These are phyloP conservation scores for Prosopis cineraria DNA, from an alignment of 306 rosid genomes.

Conservation along the genomic window DNA sequence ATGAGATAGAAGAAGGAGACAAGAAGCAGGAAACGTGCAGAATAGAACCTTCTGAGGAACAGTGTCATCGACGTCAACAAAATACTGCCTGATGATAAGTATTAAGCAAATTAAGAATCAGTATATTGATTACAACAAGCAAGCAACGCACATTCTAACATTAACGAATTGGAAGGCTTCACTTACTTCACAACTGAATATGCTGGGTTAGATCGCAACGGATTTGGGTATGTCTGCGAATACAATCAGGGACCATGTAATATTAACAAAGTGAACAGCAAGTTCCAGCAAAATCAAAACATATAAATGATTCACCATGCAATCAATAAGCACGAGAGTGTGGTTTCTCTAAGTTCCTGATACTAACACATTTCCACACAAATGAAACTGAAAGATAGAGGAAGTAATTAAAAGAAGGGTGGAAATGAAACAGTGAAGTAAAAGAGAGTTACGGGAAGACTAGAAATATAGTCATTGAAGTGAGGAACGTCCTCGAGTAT, in stretches of 20 bases:
- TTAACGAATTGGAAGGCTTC: not conserved
- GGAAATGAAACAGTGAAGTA: not conserved
- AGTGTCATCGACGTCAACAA: constrained; percentile 75
- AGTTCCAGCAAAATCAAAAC: not conserved
- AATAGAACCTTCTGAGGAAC: constrained; percentile 52
- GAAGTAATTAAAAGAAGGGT: not conserved
- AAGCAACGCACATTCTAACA: not conserved
- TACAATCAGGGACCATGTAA: not conserved
- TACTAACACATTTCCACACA: not conserved
- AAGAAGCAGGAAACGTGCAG: not conserved
- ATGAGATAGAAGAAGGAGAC: not conserved
- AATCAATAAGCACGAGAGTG: not conserved
- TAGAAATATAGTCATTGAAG: constrained; percentile 63
- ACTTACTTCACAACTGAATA: constrained; percentile 90
- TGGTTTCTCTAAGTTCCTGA: not conserved
- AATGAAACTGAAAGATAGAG: not conserved
- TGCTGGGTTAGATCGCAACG: constrained; percentile 84
- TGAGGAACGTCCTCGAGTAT: constrained; percentile 82
- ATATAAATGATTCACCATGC: not conserved
- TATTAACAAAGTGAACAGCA: not conserved
- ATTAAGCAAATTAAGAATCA: not conserved
- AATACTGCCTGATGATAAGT: constrained; percentile 71
- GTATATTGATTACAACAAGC: not conserved
- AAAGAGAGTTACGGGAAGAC: constrained; percentile 50
- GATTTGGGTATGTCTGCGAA: constrained; percentile 72